Conservation (phyloP, 1,284 basidiomycete genomes). For the Ceratobasidium sp. region DNA sequence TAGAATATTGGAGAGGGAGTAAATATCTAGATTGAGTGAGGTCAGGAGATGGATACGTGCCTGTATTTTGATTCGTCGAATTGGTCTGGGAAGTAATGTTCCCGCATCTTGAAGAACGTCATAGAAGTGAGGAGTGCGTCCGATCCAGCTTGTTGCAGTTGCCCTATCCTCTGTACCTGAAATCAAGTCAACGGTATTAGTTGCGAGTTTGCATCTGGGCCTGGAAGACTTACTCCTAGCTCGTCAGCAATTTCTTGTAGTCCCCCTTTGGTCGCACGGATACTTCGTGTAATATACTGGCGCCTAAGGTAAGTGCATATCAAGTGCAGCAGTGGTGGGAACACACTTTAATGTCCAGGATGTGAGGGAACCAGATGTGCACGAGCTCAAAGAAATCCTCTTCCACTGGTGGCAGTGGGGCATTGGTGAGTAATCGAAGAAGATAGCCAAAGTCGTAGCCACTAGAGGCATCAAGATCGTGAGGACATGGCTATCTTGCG, state of each 20-base stretch:
- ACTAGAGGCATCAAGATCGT: constrained; percentile 59
- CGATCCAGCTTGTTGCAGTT: constrained; percentile 95
- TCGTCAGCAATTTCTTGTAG: constrained; percentile 97
- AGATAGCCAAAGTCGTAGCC: constrained; percentile 99
- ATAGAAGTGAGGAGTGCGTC: constrained; percentile 93
- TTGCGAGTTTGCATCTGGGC: constrained; percentile 41
- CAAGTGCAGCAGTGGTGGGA: too few relatives aligned
- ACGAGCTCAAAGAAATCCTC: constrained; percentile 91
- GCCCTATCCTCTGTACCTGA: constrained; percentile 88
- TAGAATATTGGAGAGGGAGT: neutral
- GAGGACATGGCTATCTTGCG: neutral
- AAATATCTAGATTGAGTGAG: neutral
- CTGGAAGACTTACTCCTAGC: constrained; percentile 69
- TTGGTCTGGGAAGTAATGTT: constrained; percentile 87
- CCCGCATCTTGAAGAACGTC: constrained; percentile 96
- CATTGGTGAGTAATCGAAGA: constrained; percentile 91
- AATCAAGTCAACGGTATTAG: constrained; percentile 33
- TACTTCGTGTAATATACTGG: constrained; percentile 84
- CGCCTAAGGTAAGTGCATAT: neutral
- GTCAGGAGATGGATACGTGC: constrained; percentile 21
- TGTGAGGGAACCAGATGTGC: constrained; percentile 93
- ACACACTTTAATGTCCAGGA: constrained; percentile 89
- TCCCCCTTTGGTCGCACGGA: constrained; percentile 86
- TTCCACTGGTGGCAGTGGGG: constrained; percentile 89
- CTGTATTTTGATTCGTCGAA: constrained; percentile 77